Evolutionary conservation across 768 basidiomycete species (phyloP).

Genomic region (Boletus vermiculosoides): DNA sequence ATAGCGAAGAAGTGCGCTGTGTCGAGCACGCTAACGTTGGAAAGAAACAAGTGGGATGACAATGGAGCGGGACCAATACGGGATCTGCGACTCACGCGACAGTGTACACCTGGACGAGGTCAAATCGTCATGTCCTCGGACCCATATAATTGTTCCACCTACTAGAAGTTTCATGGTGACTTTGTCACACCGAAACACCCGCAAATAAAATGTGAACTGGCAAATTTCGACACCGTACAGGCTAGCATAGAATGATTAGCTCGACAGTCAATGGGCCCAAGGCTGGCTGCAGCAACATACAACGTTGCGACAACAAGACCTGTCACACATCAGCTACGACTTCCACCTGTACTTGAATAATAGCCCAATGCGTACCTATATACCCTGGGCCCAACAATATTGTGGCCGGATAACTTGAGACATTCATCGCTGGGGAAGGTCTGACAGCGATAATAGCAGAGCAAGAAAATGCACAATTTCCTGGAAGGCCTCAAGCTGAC

Average conservation of each 20-base stretch:
- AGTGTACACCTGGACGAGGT: constrained; percentile 5
- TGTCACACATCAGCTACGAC: neutral
- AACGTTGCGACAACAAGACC: constrained; percentile 4
- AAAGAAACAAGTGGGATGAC: neutral
- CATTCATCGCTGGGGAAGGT: neutral
- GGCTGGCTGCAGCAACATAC: neutral
- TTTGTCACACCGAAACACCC: constrained; percentile 1
- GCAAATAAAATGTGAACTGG: constrained; percentile 10
- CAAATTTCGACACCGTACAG: constrained; percentile 7
- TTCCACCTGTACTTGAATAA: no score
- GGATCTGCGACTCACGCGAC: constrained; percentile 2
- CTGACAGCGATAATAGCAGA: neutral
- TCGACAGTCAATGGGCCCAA: no score
- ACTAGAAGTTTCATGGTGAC: constrained; percentile 5
- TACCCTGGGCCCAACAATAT: constrained; percentile 2
- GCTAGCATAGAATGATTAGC: neutral
- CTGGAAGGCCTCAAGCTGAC: neutral
- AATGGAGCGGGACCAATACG: neutral
- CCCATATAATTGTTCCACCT: neutral
- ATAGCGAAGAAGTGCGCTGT: neutral
- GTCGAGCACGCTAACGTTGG: constrained; percentile 3
- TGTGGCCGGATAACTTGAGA: neutral
- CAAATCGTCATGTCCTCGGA: neutral
- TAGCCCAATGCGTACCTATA: constrained; percentile 3
- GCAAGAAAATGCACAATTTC: neutral